A percentile compares a stretch with the other conserved stretches of the same genome.
Evolutionary conservation across 495 filamentous ascomycete genomes (phyloP).

Genomic region (Aspergillus sparsus): DNA sequence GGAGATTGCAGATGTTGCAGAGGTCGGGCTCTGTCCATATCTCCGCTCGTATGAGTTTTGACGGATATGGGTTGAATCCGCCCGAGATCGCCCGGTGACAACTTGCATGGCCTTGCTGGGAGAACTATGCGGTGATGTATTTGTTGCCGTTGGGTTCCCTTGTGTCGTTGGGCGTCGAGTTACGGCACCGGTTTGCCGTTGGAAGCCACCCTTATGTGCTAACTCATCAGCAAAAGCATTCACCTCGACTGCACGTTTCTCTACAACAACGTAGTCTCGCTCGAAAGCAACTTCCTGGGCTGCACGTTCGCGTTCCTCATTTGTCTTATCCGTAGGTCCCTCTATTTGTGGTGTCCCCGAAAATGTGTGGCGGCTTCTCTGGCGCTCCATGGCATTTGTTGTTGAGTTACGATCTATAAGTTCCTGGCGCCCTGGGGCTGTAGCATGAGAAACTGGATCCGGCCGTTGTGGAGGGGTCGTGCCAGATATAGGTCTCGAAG

Average conservation of each 20-base stretch:
- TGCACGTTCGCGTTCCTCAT: slow-evolving; percentile 69
- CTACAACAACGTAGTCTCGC: slow-evolving; percentile 91
- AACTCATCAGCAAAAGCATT: slow-evolving; percentile 97
- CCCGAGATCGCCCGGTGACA: slow-evolving; percentile 58
- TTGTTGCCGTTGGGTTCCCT: slow-evolving; percentile 49
- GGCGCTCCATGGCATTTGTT: slow-evolving; percentile 49
- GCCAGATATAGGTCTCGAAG: slow-evolving; percentile 27
- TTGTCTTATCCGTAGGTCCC: slow-evolving; percentile 42
- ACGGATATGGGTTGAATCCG: slow-evolving; percentile 63
- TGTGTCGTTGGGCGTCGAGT: slow-evolving; percentile 71
- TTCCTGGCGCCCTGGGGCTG: slow-evolving; percentile 64
- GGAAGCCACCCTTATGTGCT: slow-evolving; percentile 59
- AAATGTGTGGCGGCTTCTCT: slow-evolving; percentile 49
- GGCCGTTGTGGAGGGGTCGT: slow-evolving; percentile 41
- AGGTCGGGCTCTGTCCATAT: slow-evolving; percentile 73
- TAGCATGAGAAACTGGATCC: slow-evolving; percentile 49
- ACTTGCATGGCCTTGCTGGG: slow-evolving; percentile 68
- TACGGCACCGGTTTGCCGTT: slow-evolving; percentile 49
- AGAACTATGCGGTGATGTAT: slow-evolving; percentile 37
- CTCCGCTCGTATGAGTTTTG: slow-evolving; percentile 77
- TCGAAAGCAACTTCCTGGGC: slow-evolving; percentile 88
- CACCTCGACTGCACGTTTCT: slow-evolving; percentile 91
- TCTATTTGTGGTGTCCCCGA: slow-evolving; percentile 48
- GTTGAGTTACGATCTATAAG: slow-evolving; percentile 38
- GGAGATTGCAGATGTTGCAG: slow-evolving; percentile 83